These are phyloP conservation scores for Venturiaceae sp. DNA, from an alignment of 2,329 filamentous ascomycete species.

Conservation along the genomic window DNA sequence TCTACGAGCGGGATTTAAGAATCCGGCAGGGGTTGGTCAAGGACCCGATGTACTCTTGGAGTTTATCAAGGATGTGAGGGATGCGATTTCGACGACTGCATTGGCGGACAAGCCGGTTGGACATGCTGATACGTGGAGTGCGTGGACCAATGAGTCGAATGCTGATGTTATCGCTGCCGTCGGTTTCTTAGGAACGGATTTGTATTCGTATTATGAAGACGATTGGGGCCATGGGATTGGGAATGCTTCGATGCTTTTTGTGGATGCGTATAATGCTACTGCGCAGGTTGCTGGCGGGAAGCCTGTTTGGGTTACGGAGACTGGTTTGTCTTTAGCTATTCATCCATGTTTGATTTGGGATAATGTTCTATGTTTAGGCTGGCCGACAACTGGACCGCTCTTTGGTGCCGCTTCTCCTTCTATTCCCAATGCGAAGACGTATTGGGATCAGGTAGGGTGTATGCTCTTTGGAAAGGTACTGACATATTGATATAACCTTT, in stretches of 20 bases:
- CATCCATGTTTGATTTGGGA: too few relatives aligned
- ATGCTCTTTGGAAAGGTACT: constrained; percentile 1
- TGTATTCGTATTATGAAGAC: constrained; percentile 26
- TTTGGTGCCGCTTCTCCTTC: constrained; percentile 6
- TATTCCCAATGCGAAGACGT: constrained; percentile 9
- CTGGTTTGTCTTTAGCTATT: too few relatives aligned
- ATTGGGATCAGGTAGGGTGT: constrained; percentile 11
- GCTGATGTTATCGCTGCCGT: constrained; percentile 22
- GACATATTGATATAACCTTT: constrained; percentile 25
- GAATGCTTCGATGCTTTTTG: constrained; percentile 19
- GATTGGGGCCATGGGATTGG: constrained; percentile 20
- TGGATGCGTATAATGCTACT: constrained; percentile 19
- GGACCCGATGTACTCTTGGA: not conserved
- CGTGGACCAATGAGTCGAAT: constrained; percentile 20
- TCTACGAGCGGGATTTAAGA: not conserved
- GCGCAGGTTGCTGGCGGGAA: constrained; percentile 17
- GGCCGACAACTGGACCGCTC: constrained; percentile 8
- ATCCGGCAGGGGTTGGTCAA: not conserved
- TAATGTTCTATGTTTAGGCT: too few relatives aligned
- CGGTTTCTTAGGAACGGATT: constrained; percentile 27
- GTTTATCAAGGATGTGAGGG: constrained; percentile 9
- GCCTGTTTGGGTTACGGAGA: constrained; percentile 27
- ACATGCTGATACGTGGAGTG: constrained; percentile 22
- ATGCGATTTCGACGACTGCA: constrained; percentile 11
- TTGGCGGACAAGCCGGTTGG: constrained; percentile 14